phyloP scores from a whole-genome alignment of 305 asterid species.

The Striga hermonthica region DNA sequence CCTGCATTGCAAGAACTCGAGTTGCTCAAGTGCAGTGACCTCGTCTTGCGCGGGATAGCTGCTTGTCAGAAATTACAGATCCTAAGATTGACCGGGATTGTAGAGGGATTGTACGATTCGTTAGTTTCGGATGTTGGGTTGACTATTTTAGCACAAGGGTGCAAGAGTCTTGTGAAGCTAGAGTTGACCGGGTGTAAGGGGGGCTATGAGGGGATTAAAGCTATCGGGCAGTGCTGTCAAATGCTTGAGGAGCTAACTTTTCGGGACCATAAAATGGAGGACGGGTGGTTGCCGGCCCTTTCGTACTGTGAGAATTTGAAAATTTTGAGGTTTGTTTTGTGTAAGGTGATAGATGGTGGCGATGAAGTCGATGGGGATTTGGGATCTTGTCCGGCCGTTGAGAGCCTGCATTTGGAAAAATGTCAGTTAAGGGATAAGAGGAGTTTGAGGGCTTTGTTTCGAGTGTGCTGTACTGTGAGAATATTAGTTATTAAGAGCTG shows the following conservation, averaged over 20 bases:
- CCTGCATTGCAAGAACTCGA: conserved; percentile 68
- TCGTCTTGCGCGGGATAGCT: conserved; percentile 62
- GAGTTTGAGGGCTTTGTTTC: conserved; percentile 50
- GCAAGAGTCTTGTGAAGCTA: conserved; percentile 63
- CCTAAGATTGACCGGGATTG: conserved; percentile 54
- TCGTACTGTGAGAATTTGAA: conserved; percentile 59
- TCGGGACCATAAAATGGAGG: conserved; percentile 64
- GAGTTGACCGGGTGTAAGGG: conserved; percentile 72
- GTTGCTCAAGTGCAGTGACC: conserved; percentile 65
- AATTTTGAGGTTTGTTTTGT: conserved; percentile 55
- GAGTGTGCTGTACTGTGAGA: conserved; percentile 44
- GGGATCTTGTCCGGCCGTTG: conserved; percentile 47
- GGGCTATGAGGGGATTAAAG: conserved; percentile 67
- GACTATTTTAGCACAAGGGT: conserved; percentile 79
- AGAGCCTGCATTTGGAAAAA: conserved; percentile 60
- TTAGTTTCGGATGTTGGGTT: conserved; percentile 66
- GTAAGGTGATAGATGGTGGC: conserved; percentile 53
- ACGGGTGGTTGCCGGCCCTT: conserved; percentile 70
- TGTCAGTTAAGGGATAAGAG: conserved; percentile 59
- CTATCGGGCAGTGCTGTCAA: conserved; percentile 68
- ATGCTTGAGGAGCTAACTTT: conserved; percentile 70
- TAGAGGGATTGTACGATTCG: conserved; percentile 53
- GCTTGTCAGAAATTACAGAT: conserved; percentile 63
- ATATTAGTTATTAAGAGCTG: conserved; percentile 46
- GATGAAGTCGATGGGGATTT: conserved; percentile 43